Percentiles rank a stretch among this genome's conserved stretches.
These are phyloP conservation scores for Fusarium penzigii DNA, from an alignment of 2,329 filamentous ascomycete species.

Conservation along the genomic window DNA sequence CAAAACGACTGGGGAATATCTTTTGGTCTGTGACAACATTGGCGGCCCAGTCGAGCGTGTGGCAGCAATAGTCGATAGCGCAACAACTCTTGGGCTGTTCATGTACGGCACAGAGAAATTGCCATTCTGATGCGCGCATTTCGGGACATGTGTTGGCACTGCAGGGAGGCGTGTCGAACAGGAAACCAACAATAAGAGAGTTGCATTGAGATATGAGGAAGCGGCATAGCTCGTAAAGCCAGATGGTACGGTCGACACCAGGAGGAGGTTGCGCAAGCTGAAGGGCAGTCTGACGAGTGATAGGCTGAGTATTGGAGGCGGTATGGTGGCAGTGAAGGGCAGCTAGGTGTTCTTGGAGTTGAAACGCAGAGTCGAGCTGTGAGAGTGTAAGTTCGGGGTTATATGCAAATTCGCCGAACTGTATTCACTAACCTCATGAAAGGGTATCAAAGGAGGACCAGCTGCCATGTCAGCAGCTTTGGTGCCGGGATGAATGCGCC, in stretches of 20 bases:
- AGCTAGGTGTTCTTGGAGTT: constrained; percentile 95
- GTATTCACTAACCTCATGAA: constrained; percentile 68
- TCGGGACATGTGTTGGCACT: constrained; percentile 89
- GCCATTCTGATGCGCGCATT: constrained; percentile 99
- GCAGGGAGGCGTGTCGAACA: constrained; percentile 87
- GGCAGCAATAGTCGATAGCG: constrained; percentile 98
- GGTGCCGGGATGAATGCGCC: constrained; percentile 89
- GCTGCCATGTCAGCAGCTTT: constrained; percentile 91
- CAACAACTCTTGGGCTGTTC: constrained; percentile 96
- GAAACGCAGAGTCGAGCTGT: constrained; percentile 95
- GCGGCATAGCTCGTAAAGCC: constrained; percentile 97
- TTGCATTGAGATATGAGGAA: constrained; percentile 96
- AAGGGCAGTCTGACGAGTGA: constrained; percentile 73
- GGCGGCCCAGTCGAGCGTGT: constrained; percentile 96
- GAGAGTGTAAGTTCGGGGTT: constrained; percentile 12
- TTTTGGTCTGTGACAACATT: constrained; percentile 93
- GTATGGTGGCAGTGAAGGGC: constrained; percentile 85
- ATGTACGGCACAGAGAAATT: constrained; percentile 97
- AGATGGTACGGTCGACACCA: constrained; percentile 82
- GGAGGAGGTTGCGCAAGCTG: constrained; percentile 78
- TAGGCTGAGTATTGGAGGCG: constrained; percentile 64
- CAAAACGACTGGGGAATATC: constrained; percentile 86
- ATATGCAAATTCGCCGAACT: neutral
- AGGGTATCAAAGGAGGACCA: constrained; percentile 83
- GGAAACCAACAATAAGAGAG: constrained; percentile 85